A percentile compares a stretch with the other conserved stretches of the same genome.
phyloP scores from a whole-genome alignment of 2,329 filamentous ascomycete genomes.

The Verticillium nonalfalfae region DNA sequence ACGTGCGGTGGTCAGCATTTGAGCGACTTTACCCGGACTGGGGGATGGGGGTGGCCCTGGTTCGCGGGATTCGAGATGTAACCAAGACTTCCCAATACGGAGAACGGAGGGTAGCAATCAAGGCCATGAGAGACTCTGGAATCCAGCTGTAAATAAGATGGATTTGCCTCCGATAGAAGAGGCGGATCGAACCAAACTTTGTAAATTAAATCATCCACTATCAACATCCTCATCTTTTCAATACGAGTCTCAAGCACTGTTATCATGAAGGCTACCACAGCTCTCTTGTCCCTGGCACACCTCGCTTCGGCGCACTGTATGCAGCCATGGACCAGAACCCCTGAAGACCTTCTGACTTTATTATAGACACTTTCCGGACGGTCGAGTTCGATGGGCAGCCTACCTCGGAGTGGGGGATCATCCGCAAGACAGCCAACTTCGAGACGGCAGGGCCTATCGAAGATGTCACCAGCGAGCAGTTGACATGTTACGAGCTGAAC shows the following conservation, averaged over 20 bases:
- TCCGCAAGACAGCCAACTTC: conserved; percentile 25
- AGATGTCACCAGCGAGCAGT: conserved; percentile 19
- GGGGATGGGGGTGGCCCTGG: neutral
- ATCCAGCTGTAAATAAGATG: neutral
- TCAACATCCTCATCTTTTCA: neutral
- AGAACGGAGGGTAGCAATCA: neutral
- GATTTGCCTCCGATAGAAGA: neutral
- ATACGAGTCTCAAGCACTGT: neutral
- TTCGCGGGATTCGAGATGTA: neutral
- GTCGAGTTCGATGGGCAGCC: conserved; percentile 4
- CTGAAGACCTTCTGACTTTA: neutral
- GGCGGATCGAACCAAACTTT: no score
- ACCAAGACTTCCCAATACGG: neutral
- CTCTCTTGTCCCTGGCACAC: conserved; percentile 16
- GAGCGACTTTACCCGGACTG: neutral
- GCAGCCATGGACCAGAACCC: conserved; percentile 5
- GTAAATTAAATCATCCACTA: no score
- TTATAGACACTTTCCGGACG: conserved; percentile 8
- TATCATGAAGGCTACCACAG: conserved; percentile 10
- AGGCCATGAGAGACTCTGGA: neutral
- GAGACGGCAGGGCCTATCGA: conserved; percentile 20
- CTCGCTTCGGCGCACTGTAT: conserved; percentile 30
- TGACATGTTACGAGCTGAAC: conserved; percentile 21
- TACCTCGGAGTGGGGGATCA: conserved; percentile 19
- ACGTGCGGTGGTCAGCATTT: neutral